These are phyloP conservation scores for Aureobasidium lini DNA, from an alignment of 2,329 filamentous ascomycete species.

Conservation along the genomic window DNA sequence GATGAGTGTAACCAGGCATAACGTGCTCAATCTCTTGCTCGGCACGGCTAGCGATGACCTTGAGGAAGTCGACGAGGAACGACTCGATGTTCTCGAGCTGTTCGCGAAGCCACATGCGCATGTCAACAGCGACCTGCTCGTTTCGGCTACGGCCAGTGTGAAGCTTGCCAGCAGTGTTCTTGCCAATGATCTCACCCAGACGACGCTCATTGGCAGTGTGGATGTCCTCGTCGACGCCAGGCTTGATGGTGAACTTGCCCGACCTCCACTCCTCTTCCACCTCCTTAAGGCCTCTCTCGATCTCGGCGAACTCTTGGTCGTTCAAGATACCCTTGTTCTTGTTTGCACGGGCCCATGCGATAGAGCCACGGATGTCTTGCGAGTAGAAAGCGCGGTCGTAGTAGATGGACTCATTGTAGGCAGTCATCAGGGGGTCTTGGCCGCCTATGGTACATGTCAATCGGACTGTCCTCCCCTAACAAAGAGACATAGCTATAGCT, in stretches of 20 bases:
- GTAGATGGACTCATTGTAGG: constrained; percentile 75
- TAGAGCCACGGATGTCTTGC: constrained; percentile 71
- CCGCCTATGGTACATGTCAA: constrained; percentile 46
- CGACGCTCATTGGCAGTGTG: constrained; percentile 49
- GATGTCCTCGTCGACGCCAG: constrained; percentile 46
- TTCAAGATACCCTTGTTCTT: constrained; percentile 66
- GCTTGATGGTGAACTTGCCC: constrained; percentile 38
- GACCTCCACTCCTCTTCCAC: constrained; percentile 46
- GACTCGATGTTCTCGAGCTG: constrained; percentile 62
- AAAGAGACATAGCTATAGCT: neutral
- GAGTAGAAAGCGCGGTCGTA: constrained; percentile 73
- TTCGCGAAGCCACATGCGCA: constrained; percentile 81
- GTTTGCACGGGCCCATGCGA: constrained; percentile 78
- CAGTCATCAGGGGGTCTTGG: constrained; percentile 76
- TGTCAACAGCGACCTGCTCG: constrained; percentile 83
- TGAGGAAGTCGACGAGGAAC: constrained; percentile 61
- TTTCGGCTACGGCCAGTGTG: constrained; percentile 84
- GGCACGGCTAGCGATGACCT: constrained; percentile 60
- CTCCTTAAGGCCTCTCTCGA: constrained; percentile 61
- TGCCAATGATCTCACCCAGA: constrained; percentile 75
- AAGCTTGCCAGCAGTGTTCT: constrained; percentile 76
- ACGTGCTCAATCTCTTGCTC: constrained; percentile 67
- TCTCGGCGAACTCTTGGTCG: constrained; percentile 62
- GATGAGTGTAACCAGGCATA: constrained; percentile 85
- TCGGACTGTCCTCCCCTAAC: neutral